A percentile compares a stretch with the other conserved stretches of the same genome.
Conservation (phyloP, 805 yeast genomes). For the Lipomyces starkeyi region DNA sequence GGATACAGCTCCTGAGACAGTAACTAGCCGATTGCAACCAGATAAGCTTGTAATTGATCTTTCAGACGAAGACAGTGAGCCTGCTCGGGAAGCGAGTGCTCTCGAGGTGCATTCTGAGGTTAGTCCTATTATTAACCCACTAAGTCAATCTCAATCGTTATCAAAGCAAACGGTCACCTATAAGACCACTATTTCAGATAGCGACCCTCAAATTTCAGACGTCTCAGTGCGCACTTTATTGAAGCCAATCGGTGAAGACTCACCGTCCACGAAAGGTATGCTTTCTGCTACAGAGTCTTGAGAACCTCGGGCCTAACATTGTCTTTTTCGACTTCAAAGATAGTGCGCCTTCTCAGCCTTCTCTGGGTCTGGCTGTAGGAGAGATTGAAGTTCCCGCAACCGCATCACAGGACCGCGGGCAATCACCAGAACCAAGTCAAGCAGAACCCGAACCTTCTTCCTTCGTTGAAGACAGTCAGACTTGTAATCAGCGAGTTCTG, state of each 20-base stretch:
- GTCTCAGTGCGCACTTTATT: not conserved
- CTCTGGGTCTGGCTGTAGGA: not conserved
- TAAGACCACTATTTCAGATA: not conserved
- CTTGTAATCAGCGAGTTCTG: not conserved
- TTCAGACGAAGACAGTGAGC: not conserved
- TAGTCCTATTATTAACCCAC: not conserved
- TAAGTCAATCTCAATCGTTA: not conserved
- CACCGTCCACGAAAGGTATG: not conserved
- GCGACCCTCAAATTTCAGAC: not conserved
- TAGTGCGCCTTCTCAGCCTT: not conserved
- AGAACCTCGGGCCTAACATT: not conserved
- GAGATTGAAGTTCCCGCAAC: conserved; percentile 3
- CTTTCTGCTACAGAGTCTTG: not conserved
- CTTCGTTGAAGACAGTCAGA: not conserved
- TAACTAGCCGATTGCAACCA: not conserved
- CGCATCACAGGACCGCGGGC: not conserved
- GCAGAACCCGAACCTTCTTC: not conserved
- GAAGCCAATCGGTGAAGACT: not conserved
- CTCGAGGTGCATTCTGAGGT: not conserved
- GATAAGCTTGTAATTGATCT: not conserved
- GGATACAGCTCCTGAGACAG: not conserved
- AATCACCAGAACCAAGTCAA: not conserved
- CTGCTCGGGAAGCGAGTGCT: not conserved
- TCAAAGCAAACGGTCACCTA: not conserved
- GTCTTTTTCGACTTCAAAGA: not conserved